phyloP scores from a whole-genome alignment of 768 basidiomycete genomes.

The Suillus subaureus region DNA sequence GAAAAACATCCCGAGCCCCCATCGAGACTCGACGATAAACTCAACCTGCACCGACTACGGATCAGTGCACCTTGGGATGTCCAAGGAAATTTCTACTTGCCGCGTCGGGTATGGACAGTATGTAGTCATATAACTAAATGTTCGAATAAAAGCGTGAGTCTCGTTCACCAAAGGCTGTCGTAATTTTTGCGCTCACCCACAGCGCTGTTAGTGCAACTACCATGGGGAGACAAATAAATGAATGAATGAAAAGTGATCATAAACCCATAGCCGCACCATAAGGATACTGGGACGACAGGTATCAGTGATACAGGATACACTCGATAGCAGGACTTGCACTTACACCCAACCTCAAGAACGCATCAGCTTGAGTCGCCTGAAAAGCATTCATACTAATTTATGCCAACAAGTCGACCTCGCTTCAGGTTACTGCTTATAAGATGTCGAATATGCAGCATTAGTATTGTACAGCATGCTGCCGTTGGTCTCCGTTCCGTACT shows the following conservation, averaged over 20 bases:
- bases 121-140: background rate
- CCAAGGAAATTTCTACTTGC: background rate
- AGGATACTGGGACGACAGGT: background rate
- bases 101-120: background rate
- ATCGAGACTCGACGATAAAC: conserved; percentile 39
- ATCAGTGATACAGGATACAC: background rate
- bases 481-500: background rate
- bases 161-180: background rate
- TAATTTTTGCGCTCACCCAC: background rate
- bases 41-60: conserved; percentile 15
- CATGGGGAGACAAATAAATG: background rate
- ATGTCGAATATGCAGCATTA: background rate
- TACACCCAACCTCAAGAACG: background rate
- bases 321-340: background rate
- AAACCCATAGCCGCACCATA: background rate
- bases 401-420: background rate
- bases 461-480: background rate
- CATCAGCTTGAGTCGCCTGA: background rate
- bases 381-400: background rate
- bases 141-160: background rate
- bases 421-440: background rate
- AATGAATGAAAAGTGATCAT: background rate
- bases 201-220: background rate
- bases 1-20: background rate
- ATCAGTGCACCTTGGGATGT: background rate